Evolutionary conservation across 805 yeast genomes (phyloP).

Genomic region (Candida patagonica): DNA sequence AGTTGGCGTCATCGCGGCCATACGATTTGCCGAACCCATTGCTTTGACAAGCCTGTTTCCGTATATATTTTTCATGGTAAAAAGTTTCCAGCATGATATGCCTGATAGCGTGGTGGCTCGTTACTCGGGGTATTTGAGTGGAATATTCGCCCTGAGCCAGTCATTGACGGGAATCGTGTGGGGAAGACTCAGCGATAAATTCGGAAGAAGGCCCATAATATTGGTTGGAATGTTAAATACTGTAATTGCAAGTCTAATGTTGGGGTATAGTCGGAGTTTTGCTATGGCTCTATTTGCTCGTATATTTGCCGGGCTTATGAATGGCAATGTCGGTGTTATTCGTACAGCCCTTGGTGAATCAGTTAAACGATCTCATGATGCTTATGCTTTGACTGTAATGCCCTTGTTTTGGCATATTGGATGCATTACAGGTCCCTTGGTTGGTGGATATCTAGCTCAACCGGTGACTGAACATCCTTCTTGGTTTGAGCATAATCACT

Average conservation of each 20-base stretch:
- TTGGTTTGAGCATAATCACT: slow-evolving; percentile 17
- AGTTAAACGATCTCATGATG: slow-evolving; percentile 47
- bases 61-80: slow-evolving; percentile 53
- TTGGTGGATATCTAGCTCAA: slow-evolving; percentile 45
- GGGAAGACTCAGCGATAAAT: slow-evolving; percentile 46
- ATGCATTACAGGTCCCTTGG: slow-evolving; percentile 49
- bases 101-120: slow-evolving; percentile 42
- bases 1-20: slow-evolving; percentile 31
- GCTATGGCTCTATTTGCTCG: slow-evolving; percentile 47
- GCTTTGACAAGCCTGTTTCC: slow-evolving; percentile 59
- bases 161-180: slow-evolving; percentile 49
- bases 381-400: slow-evolving; percentile 51
- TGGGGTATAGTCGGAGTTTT: slow-evolving; percentile 47
- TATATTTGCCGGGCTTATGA: slow-evolving; percentile 45
- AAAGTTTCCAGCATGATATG: slow-evolving; percentile 44
- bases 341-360: slow-evolving; percentile 59
- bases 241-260: slow-evolving; percentile 35
- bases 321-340: slow-evolving; percentile 59
- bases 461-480: slow-evolving; percentile 30
- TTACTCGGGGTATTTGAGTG: slow-evolving; percentile 53
- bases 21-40: slow-evolving; percentile 53
- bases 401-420: slow-evolving; percentile 58
- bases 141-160: slow-evolving; percentile 55
- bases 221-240: slow-evolving; percentile 47
- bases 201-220: slow-evolving; percentile 50